Percentiles rank a stretch among this genome's conserved stretches.
Evolutionary conservation across 305 asterid species (phyloP).

Genomic region (Striga hermonthica): DNA sequence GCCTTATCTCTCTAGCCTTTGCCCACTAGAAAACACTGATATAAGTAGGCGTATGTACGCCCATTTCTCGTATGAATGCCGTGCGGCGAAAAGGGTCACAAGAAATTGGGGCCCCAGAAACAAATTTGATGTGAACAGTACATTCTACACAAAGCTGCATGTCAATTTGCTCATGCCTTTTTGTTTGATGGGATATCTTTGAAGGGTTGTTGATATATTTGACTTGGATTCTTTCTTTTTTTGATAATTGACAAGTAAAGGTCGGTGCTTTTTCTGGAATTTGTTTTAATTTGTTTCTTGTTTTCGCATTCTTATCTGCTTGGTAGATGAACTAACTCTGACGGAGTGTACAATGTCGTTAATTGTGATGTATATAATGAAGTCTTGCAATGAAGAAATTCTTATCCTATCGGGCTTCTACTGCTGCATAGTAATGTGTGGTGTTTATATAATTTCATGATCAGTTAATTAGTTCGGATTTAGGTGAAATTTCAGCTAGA

Average conservation of each 20-base stretch:
- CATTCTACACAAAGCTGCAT: constrained; percentile 32
- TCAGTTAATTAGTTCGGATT: constrained; percentile 41
- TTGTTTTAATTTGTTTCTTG: constrained; percentile 10
- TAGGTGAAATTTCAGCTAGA: constrained; percentile 59
- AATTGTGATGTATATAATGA: constrained; percentile 20
- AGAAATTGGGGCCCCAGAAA: constrained; percentile 32
- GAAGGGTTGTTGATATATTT: constrained; percentile 34
- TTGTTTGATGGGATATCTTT: constrained; percentile 15
- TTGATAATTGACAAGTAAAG: constrained; percentile 43
- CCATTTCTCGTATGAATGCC: constrained; percentile 21
- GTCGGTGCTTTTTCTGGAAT: constrained; percentile 32
- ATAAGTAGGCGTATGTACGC: background rate
- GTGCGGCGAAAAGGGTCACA: constrained; percentile 23
- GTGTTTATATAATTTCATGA: constrained; percentile 4
- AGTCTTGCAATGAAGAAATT: constrained; percentile 12
- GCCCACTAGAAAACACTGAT: constrained; percentile 12
- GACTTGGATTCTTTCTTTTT: constrained; percentile 37
- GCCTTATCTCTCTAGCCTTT: constrained; percentile 31
- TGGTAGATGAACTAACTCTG: constrained; percentile 80
- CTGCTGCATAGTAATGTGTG: constrained; percentile 27
- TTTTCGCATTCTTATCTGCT: constrained; percentile 38
- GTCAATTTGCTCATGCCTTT: constrained; percentile 31
- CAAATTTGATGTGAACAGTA: constrained; percentile 29
- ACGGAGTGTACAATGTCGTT: constrained; percentile 56
- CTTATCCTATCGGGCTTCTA: constrained; percentile 23